Base-by-base conservation (phyloP, 2,329 filamentous ascomycete genomes). In the Whalleya microplaca region DNA sequence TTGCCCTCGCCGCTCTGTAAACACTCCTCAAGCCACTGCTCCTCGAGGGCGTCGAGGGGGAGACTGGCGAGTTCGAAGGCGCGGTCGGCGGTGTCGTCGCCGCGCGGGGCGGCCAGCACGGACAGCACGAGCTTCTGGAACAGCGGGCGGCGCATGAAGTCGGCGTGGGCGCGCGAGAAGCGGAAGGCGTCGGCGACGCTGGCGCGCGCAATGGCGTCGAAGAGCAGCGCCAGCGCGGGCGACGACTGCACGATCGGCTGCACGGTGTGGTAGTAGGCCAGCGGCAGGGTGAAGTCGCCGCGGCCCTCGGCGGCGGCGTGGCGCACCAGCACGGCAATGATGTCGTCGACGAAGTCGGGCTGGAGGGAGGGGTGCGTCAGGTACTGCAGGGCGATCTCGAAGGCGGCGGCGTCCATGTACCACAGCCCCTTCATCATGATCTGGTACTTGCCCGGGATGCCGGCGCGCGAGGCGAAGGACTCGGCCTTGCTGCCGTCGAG, bases 381-480 rank as follows among this genome's bases (percentile, higher is more conserved):
- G 69, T 88, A 86, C 65, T 91, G 86, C 23, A 96, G 79, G 2
- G 91, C 90, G 61, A 78, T 75, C 82, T 81, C 76, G 67, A 91
- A 92, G 54, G 91, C 80, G 44, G 86, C 77, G 43, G 84, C 83
- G 69, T 96, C 92, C 71, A 96, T 78, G 66, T 89, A 80, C 90
- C 91, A 96, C 9, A 96, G 76, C 0, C 92, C 92, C 65, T 89
- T 86, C 75, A 95, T 91, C 66, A 93, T 90, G 45, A 90, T 85
- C 72, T 87, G 85, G 72, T 94, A 96, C 64, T 88, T 91, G 53
- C 82, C 80, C 1, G 92, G 90, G 49, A 96, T 80, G 61, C 87
- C 86, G 4, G 85, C 86, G 21, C 76, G 76, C 42, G 75, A 73
- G 16, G 87, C 85, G 64, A 94, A 92, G 1, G 70, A 59, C 19